phyloP scores from a whole-genome alignment of 768 basidiomycete species.

The Phylloporus rhodoxanthus region DNA sequence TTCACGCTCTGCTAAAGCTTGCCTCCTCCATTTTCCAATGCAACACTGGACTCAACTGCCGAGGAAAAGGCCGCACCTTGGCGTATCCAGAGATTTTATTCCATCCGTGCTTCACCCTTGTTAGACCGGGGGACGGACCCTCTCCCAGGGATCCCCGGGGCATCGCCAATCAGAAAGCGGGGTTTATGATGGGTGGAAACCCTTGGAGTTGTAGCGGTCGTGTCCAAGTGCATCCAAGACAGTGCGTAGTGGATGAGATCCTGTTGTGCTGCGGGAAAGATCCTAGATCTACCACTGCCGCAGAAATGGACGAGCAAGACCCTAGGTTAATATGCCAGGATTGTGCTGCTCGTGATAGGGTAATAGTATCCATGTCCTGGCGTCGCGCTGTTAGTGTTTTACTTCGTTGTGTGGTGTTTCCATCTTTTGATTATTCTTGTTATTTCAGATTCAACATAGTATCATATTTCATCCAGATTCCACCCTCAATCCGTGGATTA shows the following conservation, averaged over 20 bases:
- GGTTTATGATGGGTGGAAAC: slow-evolving; percentile 19
- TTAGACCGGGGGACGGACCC: slow-evolving; percentile 3
- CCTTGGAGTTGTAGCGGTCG: slow-evolving; percentile 20
- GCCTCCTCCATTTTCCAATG: slow-evolving; percentile 27
- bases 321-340: slow-evolving; percentile 14
- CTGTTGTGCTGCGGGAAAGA: slow-evolving; percentile 20
- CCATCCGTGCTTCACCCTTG: slow-evolving; percentile 24
- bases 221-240: slow-evolving; percentile 19
- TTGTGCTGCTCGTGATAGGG: slow-evolving; percentile 10
- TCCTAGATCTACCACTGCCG: slow-evolving; percentile 16
- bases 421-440: not conserved
- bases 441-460: slow-evolving; percentile 17
- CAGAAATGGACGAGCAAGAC: slow-evolving; percentile 25
- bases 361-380: slow-evolving; percentile 18
- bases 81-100: slow-evolving; percentile 25
- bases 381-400: slow-evolving; percentile 18
- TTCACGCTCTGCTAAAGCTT: slow-evolving; percentile 21
- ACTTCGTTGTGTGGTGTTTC: not conserved
- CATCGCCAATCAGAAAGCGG: slow-evolving; percentile 21
- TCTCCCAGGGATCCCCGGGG: slow-evolving; percentile 16
- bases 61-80: slow-evolving; percentile 10
- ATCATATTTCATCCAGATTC: slow-evolving; percentile 12
- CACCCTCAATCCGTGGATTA: slow-evolving; percentile 8
- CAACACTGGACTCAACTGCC: slow-evolving; percentile 11
- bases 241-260: slow-evolving; percentile 10